These are phyloP conservation scores for Ilyonectria mors-panacis DNA, from an alignment of 2,329 filamentous ascomycete species.

Conservation along the genomic window DNA sequence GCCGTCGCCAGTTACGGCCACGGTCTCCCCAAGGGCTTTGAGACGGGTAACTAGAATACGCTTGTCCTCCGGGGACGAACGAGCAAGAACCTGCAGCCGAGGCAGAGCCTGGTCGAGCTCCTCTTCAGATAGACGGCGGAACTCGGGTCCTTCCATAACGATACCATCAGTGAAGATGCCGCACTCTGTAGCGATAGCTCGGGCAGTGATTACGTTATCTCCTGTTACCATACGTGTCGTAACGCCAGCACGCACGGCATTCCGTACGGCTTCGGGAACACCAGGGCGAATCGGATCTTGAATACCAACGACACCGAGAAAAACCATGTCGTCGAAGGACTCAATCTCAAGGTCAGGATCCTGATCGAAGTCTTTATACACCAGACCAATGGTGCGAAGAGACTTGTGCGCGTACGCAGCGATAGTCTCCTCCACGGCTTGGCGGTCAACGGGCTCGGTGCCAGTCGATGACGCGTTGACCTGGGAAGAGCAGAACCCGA, in stretches of 20 bases:
- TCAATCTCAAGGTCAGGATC: constrained; percentile 63
- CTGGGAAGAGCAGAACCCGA: constrained; percentile 58
- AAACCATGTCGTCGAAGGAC: constrained; percentile 54
- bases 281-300: constrained; percentile 75
- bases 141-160: constrained; percentile 68
- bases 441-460: constrained; percentile 62
- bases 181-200: constrained; percentile 59
- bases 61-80: constrained; percentile 79
- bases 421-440: constrained; percentile 67
- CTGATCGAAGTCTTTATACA: constrained; percentile 78
- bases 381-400: constrained; percentile 80
- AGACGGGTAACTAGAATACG: constrained; percentile 74
- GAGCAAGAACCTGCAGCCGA: constrained; percentile 76
- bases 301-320: constrained; percentile 70
- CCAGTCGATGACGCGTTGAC: constrained; percentile 1
- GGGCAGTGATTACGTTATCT: constrained; percentile 58
- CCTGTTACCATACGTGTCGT: constrained; percentile 75
- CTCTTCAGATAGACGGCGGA: constrained; percentile 69
- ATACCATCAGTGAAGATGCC: constrained; percentile 69
- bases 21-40: constrained; percentile 75
- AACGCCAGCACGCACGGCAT: constrained; percentile 75
- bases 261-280: constrained; percentile 72
- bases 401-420: constrained; percentile 73
- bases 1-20: constrained; percentile 76
- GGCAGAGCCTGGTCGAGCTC: constrained; percentile 67